phyloP scores from a whole-genome alignment of 1,284 basidiomycete species.

The Papiliotrema nemorosa region DNA sequence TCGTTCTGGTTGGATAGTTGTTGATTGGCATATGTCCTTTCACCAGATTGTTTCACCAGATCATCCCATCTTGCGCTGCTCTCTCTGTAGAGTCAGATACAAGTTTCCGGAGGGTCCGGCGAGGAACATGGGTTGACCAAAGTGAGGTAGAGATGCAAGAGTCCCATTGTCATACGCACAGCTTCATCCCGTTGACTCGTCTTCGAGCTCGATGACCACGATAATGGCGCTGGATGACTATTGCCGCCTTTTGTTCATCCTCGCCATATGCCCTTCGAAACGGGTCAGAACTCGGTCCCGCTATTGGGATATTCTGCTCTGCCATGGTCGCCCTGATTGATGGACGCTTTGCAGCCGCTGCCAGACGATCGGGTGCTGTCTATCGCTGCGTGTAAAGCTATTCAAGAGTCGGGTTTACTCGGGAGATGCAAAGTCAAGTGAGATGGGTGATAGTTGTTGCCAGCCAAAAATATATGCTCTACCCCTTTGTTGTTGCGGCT shows the following conservation, averaged over 20 bases:
- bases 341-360: too few species aligned
- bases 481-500: too few species aligned
- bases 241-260: not conserved
- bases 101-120: not conserved
- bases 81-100: not conserved
- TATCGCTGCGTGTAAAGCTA: too few species aligned
- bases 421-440: too few species aligned
- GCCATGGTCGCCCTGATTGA: too few species aligned
- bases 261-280: not conserved
- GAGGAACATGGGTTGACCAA: not conserved
- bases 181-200: not conserved
- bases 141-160: not conserved
- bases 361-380: too few species aligned
- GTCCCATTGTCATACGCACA: not conserved
- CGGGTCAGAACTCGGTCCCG: too few species aligned
- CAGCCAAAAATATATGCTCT: too few species aligned
- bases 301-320: too few species aligned
- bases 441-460: too few species aligned
- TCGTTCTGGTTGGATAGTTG: slow-evolving; percentile 36
- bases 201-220: not conserved
- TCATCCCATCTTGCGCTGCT: slow-evolving; percentile 26
- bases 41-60: slow-evolving; percentile 20
- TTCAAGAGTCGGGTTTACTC: too few species aligned
- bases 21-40: slow-evolving; percentile 15
- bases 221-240: not conserved